Evolutionary conservation across 345 rosid genomes (phyloP).

Genomic region (Salix udensis): DNA sequence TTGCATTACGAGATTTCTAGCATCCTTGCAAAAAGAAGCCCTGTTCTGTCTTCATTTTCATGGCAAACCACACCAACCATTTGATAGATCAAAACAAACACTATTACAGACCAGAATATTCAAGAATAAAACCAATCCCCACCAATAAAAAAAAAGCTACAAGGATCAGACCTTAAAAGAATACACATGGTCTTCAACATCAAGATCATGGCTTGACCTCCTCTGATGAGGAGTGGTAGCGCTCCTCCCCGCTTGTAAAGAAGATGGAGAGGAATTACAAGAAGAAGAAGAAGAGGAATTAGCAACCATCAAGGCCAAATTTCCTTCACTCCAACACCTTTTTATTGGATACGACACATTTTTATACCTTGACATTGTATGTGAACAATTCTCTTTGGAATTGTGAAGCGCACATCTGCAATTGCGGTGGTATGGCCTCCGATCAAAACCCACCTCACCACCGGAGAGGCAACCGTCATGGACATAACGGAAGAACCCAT

Average conservation of each 20-base stretch:
- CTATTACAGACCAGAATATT: neutral
- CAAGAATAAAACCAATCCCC: neutral
- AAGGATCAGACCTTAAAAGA: neutral
- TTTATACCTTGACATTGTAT: slow-evolving; percentile 19
- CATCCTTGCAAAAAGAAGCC: neutral
- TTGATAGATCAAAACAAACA: neutral
- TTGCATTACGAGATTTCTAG: neutral
- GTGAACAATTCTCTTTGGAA: slow-evolving; percentile 23
- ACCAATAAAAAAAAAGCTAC: neutral
- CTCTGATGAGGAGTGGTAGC: neutral
- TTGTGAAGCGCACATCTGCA: slow-evolving; percentile 61
- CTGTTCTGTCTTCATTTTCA: neutral
- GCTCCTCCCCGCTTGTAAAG: neutral
- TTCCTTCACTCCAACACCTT: slow-evolving; percentile 67
- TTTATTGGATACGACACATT: slow-evolving; percentile 50
- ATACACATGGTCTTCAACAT: neutral
- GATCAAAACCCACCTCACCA: slow-evolving; percentile 37
- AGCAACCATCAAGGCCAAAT: slow-evolving; percentile 31
- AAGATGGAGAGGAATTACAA: slow-evolving; percentile 37
- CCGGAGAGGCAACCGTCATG: slow-evolving; percentile 58
- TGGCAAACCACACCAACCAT: neutral
- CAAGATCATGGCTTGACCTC: neutral
- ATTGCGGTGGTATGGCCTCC: slow-evolving; percentile 67
- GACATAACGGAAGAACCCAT: slow-evolving; percentile 48
- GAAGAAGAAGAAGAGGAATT: neutral